phyloP scores from a whole-genome alignment of 2,329 filamentous ascomycete genomes.

The Aspergillus hiratsukae region DNA sequence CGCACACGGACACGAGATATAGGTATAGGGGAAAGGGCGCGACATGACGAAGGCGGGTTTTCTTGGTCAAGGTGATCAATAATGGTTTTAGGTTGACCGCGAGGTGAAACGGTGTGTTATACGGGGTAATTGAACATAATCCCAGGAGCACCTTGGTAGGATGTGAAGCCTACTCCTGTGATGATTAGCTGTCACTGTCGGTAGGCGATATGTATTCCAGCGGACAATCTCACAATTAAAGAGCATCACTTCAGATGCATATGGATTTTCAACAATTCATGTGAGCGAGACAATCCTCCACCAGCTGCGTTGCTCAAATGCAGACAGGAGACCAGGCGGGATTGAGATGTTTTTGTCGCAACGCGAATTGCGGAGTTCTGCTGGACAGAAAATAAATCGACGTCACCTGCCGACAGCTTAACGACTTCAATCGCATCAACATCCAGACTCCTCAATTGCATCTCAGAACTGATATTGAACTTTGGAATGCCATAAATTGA shows the following conservation, averaged over 20 bases:
- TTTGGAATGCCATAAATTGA: background rate
- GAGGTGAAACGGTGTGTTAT: background rate
- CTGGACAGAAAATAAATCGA: constrained; percentile 15
- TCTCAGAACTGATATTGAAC: background rate
- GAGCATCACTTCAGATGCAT: background rate
- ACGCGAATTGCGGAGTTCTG: background rate
- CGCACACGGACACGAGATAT: constrained; percentile 62
- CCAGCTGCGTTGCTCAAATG: background rate
- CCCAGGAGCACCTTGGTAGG: background rate
- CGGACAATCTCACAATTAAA: background rate
- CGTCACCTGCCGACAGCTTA: constrained; percentile 12
- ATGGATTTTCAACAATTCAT: background rate
- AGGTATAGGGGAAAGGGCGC: constrained; percentile 58
- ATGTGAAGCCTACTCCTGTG: background rate
- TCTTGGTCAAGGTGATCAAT: background rate
- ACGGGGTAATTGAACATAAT: background rate
- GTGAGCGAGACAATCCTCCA: background rate
- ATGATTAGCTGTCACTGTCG: background rate
- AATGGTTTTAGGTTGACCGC: background rate
- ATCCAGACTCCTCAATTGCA: background rate
- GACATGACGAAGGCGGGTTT: constrained; percentile 39
- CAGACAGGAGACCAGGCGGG: background rate
- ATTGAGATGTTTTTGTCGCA: background rate
- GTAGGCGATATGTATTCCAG: background rate
- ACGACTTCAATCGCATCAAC: background rate